Evolutionary conservation across 495 filamentous ascomycete genomes (phyloP), one percentile per base, ranked within the genome.

Genomic region (Zalerion maritima): DNA sequence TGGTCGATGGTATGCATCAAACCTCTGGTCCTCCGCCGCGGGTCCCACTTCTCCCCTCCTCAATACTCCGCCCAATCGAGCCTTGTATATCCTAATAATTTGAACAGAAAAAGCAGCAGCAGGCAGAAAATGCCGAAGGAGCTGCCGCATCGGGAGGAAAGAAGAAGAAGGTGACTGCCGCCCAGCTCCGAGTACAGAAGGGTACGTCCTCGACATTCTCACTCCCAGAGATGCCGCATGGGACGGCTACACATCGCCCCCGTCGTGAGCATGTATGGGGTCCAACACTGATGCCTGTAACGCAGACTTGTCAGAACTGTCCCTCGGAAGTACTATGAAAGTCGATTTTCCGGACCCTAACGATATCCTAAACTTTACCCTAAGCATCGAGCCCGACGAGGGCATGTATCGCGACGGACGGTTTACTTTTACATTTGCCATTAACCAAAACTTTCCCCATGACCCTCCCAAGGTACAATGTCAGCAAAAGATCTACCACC

Each of bases 401-500:
- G 89, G 89, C 52, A 89, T 97, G 74, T 97, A 97, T 64, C 82
- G 82, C 49, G 77, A 75, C 44, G 91, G 89, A 30, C 51, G 62
- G 8, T 97, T 97, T 58, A 69, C 75, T 42, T 97, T 97, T 60
- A 78, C 61, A 22, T 96, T 97, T 57, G 67, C 70, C 41, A 92
- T 96, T 58, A 80, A 81, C 48, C 81, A 86, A 43, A 84, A 80
- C 58, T 97, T 93, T 62, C 89, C 89, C 6, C 91, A 96, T 53
- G 89, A 96, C 50, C 86, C 89, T 35, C 89, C 89, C 1, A 96
- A 96, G 57, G 91, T 97, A 42, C 92, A 86, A 50, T 96, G 89
- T 55, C 81, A 76, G 32, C 81, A 97, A 54, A 97, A 94, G 65
- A 94, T 96, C 42, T 97, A 97, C 58, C 89, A 97, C 46, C 89